These are phyloP conservation scores for Nepenthes alata DNA, from an alignment of 179 eudicot species.

Conservation along the genomic window DNA sequence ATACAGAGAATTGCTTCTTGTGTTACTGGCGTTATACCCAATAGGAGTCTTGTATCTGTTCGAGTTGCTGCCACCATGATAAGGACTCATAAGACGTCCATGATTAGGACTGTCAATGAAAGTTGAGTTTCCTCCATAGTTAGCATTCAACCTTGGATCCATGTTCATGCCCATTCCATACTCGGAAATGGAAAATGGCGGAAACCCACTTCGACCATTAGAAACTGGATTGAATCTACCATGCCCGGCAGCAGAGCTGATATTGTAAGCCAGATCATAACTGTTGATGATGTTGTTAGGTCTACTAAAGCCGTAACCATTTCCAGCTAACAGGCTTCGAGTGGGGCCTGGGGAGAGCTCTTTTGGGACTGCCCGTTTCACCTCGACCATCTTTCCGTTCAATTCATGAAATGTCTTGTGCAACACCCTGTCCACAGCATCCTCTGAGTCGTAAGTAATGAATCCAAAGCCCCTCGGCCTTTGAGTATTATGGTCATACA, in stretches of 20 bases:
- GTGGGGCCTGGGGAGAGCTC: conserved; percentile 57
- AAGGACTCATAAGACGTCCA: conserved; percentile 65
- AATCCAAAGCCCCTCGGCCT: conserved; percentile 89
- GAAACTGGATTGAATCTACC: conserved; percentile 47
- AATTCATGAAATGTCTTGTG: conserved; percentile 66
- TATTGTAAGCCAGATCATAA: conserved; percentile 46
- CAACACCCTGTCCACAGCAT: conserved; percentile 60
- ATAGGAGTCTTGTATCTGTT: conserved; percentile 50
- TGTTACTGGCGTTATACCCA: conserved; percentile 26
- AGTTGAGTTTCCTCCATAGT: conserved; percentile 39
- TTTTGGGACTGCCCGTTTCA: conserved; percentile 77
- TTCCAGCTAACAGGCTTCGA: conserved; percentile 50
- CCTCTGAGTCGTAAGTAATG: conserved; percentile 69
- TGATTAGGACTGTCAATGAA: conserved; percentile 36
- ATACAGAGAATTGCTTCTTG: conserved; percentile 38
- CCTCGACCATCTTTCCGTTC: conserved; percentile 81
- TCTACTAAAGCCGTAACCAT: conserved; percentile 34
- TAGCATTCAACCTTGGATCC: conserved; percentile 41
- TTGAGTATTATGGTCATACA: conserved; percentile 85
- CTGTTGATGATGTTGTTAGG: conserved; percentile 38
- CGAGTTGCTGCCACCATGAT: conserved; percentile 39
- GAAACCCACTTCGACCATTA: conserved; percentile 39
- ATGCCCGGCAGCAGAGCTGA: conserved; percentile 48
- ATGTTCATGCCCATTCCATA: conserved; percentile 53
- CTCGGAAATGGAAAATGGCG: conserved; percentile 43